Percentiles rank a stretch among this genome's conserved stretches.
phyloP scores from a whole-genome alignment of 2,329 filamentous ascomycete genomes.

The Penicillium janthinellum region DNA sequence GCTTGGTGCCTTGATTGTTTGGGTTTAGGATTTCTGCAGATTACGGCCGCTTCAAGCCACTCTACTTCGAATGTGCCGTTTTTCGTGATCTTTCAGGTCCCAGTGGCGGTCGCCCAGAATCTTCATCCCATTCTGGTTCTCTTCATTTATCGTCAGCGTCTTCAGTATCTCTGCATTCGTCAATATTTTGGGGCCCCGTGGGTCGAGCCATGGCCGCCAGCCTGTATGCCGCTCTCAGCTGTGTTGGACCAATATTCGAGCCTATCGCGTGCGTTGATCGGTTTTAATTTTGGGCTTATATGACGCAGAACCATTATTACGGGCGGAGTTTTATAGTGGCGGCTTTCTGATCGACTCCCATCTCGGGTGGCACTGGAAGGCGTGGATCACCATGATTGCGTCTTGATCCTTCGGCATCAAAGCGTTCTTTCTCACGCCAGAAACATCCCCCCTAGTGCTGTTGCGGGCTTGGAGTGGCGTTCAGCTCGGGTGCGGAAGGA shows the following conservation, averaged over 20 bases:
- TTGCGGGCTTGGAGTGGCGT: background rate
- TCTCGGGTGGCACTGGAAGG: background rate
- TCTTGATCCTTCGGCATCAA: background rate
- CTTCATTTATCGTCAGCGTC: constrained; percentile 31
- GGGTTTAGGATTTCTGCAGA: no score
- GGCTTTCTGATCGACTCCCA: background rate
- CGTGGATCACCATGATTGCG: background rate
- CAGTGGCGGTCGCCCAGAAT: constrained; percentile 40
- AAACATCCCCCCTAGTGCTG: background rate
- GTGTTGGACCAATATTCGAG: background rate
- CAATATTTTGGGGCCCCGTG: background rate
- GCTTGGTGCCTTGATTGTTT: constrained; percentile 20
- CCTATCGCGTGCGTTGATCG: background rate
- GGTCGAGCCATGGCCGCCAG: background rate
- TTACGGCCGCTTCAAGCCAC: background rate
- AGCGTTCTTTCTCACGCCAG: background rate
- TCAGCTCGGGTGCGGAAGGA: background rate
- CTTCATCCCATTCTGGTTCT: constrained; percentile 28
- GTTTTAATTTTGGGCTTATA: no score
- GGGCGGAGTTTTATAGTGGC: background rate
- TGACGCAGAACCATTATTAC: no score
- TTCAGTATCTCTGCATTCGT: constrained; percentile 25
- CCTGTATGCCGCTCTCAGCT: background rate
- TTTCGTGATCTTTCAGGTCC: constrained; percentile 33
- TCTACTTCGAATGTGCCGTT: background rate